phyloP scores from a whole-genome alignment of 164 flowering plant species.

The Annona squamosa region DNA sequence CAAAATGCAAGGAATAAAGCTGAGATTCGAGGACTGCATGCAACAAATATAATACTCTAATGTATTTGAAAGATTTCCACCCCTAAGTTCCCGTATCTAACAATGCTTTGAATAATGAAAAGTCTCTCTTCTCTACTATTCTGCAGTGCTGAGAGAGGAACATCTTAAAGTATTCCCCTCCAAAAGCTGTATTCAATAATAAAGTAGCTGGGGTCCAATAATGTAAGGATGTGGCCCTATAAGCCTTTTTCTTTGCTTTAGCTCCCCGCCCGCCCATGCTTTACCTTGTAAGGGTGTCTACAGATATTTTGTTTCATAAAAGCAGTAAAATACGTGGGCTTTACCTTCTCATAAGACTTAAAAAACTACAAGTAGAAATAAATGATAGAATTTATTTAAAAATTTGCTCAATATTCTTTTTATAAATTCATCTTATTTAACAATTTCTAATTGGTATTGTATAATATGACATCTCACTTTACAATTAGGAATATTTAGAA shows the following conservation, averaged over 20 bases:
- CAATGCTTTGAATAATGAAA: slow-evolving; percentile 7
- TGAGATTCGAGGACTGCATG: slow-evolving; percentile 9
- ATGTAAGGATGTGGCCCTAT: slow-evolving; percentile 2
- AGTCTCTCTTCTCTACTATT: neutral
- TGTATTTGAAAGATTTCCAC: slow-evolving; percentile 8
- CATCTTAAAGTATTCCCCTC: neutral
- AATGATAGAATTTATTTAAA: too few relatives aligned
- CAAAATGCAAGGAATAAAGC: slow-evolving; percentile 13
- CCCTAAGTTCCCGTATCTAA: slow-evolving; percentile 8
- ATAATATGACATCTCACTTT: too few relatives aligned
- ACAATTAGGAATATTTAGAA: too few relatives aligned
- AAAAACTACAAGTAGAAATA: too few relatives aligned
- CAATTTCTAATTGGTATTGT: too few relatives aligned
- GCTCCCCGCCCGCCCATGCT: too few relatives aligned
- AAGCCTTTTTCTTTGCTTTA: neutral
- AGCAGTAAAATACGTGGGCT: neutral
- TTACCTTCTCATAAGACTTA: too few relatives aligned
- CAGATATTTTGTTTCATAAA: neutral
- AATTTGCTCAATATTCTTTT: too few relatives aligned
- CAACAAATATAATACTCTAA: slow-evolving; percentile 1
- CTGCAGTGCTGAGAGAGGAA: slow-evolving; percentile 1
- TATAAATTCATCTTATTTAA: too few relatives aligned
- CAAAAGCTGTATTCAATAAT: neutral
- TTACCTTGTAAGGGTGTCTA: neutral
- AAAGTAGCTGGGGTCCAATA: neutral